These are phyloP conservation scores for Pichia sporocuriosa DNA, from an alignment of 805 yeast species.

Conservation along the genomic window DNA sequence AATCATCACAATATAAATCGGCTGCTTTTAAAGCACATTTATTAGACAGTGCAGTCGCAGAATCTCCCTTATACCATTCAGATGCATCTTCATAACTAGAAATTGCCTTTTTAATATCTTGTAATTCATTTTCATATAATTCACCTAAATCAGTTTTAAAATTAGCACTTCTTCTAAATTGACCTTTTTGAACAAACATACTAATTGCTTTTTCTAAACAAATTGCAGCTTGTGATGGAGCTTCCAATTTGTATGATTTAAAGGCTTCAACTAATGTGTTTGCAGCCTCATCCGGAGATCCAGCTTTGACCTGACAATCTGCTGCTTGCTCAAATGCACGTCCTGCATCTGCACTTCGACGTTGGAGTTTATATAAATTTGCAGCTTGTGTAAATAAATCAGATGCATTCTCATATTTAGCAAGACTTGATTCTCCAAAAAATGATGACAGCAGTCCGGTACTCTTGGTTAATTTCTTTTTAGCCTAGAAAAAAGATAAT, in stretches of 20 bases:
- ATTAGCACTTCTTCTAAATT: slow-evolving; percentile 93
- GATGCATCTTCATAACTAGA: slow-evolving; percentile 86
- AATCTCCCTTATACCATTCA: slow-evolving; percentile 91
- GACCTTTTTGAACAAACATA: slow-evolving; percentile 83
- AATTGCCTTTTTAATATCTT: slow-evolving; percentile 63
- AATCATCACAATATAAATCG: slow-evolving; percentile 67
- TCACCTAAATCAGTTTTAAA: slow-evolving; percentile 88
- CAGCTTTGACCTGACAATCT: slow-evolving; percentile 64
- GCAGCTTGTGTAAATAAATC: slow-evolving; percentile 91
- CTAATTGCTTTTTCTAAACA: slow-evolving; percentile 72
- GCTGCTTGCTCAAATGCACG: slow-evolving; percentile 83
- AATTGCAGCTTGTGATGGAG: slow-evolving; percentile 71
- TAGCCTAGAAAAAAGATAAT: slow-evolving; percentile 40
- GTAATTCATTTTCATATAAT: slow-evolving; percentile 69
- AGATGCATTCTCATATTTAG: slow-evolving; percentile 83
- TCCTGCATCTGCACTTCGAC: slow-evolving; percentile 72
- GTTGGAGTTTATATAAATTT: slow-evolving; percentile 73
- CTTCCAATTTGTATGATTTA: slow-evolving; percentile 71
- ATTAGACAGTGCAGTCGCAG: slow-evolving; percentile 83
- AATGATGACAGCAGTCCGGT: slow-evolving; percentile 60
- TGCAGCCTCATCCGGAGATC: slow-evolving; percentile 84
- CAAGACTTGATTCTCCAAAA: slow-evolving; percentile 56
- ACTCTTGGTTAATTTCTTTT: slow-evolving; percentile 60
- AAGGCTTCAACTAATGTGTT: slow-evolving; percentile 85
- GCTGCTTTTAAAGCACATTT: slow-evolving; percentile 88